Evolutionary conservation across 1,284 basidiomycete genomes (phyloP).

Genomic region (Apiotrichum veenhuisii): DNA sequence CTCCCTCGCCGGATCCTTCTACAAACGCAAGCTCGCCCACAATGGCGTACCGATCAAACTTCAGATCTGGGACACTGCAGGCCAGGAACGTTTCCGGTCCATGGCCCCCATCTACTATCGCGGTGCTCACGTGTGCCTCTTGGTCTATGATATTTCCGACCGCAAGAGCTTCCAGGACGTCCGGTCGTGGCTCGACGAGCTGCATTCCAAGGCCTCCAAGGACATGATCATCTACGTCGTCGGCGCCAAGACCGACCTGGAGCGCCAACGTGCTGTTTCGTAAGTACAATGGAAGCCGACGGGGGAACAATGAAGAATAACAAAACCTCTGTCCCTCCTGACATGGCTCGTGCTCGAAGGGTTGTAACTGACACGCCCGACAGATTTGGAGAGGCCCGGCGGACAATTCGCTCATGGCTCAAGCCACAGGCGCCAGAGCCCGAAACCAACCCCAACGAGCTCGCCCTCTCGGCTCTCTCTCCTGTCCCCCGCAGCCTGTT

Average conservation of each 20-base stretch:
- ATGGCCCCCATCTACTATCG: conserved; percentile 70
- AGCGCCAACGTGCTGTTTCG: conserved; percentile 30
- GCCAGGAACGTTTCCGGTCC: conserved; percentile 92
- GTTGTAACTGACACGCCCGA: neutral
- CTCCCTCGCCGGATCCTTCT: conserved; percentile 91
- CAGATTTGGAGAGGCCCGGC: conserved; percentile 36
- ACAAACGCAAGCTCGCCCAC: conserved; percentile 88
- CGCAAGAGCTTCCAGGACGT: conserved; percentile 84
- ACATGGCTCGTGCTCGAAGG: neutral
- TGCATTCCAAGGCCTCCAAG: conserved; percentile 39
- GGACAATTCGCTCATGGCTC: conserved; percentile 36
- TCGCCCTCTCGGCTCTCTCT: neutral
- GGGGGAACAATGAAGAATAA: neutral
- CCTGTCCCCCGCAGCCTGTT: conserved; percentile 23
- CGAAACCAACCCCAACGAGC: conserved; percentile 4
- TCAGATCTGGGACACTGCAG: conserved; percentile 88
- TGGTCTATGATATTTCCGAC: conserved; percentile 57
- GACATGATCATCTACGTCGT: conserved; percentile 49
- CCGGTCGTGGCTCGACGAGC: conserved; percentile 81
- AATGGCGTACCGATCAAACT: conserved; percentile 79
- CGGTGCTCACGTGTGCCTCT: conserved; percentile 54
- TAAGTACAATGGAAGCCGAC: conserved; percentile 20
- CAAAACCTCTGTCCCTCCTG: neutral
- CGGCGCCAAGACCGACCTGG: conserved; percentile 45
- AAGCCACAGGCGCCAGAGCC: conserved; percentile 24